phyloP scores from a whole-genome alignment of 352 stramenopile genomes.

The Aphanomyces euteiches region DNA sequence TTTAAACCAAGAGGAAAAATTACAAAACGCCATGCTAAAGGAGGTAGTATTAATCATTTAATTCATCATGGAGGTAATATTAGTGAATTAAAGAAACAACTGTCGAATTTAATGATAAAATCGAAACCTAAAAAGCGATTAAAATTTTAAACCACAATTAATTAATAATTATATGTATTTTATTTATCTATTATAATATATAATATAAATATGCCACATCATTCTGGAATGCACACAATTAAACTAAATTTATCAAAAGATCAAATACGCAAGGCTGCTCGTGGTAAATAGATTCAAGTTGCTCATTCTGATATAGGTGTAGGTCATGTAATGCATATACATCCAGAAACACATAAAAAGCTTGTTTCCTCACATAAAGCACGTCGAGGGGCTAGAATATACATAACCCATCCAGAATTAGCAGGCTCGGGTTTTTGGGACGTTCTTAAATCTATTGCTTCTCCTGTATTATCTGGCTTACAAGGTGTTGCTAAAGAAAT shows the following conservation, averaged over 20 bases:
- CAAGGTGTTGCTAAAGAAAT: conserved; percentile 2
- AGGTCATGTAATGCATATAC: too few species aligned
- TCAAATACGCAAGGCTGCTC: too few species aligned
- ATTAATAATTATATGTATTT: conserved; percentile 4
- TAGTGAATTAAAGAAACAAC: conserved; percentile 3
- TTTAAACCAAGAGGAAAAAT: conserved; percentile 2
- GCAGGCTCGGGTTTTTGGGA: not conserved
- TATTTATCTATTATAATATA: too few species aligned
- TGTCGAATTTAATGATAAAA: conserved; percentile 6
- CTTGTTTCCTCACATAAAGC: not conserved
- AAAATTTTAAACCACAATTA: conserved; percentile 18
- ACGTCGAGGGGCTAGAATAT: not conserved
- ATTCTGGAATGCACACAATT: too few species aligned
- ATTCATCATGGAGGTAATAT: not conserved
- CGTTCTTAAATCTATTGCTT: not conserved
- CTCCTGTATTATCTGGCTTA: conserved; percentile 3
- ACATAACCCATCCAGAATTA: not conserved
- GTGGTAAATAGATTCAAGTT: too few species aligned
- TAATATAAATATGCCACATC: too few species aligned
- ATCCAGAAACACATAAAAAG: too few species aligned
- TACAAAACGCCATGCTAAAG: not conserved
- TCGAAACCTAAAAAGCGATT: not conserved
- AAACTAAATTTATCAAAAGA: too few species aligned
- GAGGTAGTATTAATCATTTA: conserved; percentile 5
- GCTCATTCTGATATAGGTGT: too few species aligned